Evolutionary conservation across 257 asterid genomes (phyloP), one percentile per base, ranked within the genome.

Genomic region (Gentiana macrophylla): DNA sequence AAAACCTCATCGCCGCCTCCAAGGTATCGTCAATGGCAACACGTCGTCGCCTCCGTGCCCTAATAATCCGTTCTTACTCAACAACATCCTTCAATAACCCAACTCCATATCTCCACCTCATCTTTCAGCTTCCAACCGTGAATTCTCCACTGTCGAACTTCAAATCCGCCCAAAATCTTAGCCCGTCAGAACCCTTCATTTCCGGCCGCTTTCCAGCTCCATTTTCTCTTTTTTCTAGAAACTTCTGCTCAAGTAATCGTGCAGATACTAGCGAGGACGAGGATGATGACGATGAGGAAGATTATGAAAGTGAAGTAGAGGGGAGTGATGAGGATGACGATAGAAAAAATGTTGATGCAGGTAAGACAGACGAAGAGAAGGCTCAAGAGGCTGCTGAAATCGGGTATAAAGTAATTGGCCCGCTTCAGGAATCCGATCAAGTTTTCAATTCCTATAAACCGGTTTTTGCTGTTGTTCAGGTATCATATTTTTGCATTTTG

Each of bases 391-490:
- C 76, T 34, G 79, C 84, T 36, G 91, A 86, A 50, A 82, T 86
- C 43, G 97, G 97, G 54, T 86, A 86, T 77, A 72, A 57, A 58
- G 96, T 84, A 53, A 57, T 82, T 37, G 93, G 96, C 33, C 84
- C 86, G 32, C 84, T 84, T 57, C 68, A 74, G 70, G 54, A 67
- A 35, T 76, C 94, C 4, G 94, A 90, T 15, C 67, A 58, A 32
- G 82, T 74, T 59, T 80, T 80, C 67, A 84, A 76, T 44, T 75
- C 74, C 3, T 86, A 82, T 45, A 89, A 84, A 67, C 89, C 94
- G 5, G 78, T 84, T 6, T 90, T 80, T 51, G 96, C 94, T 0
- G 84, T 90, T 55, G 77, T 90, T 61, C 96, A 90, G 94, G 98
- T 90, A 24, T 57, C 32, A 9, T 35, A 32, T 24, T 15, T 35